phyloP scores from a whole-genome alignment of 768 basidiomycete genomes.

The Macrolepiota fuliginosa region DNA sequence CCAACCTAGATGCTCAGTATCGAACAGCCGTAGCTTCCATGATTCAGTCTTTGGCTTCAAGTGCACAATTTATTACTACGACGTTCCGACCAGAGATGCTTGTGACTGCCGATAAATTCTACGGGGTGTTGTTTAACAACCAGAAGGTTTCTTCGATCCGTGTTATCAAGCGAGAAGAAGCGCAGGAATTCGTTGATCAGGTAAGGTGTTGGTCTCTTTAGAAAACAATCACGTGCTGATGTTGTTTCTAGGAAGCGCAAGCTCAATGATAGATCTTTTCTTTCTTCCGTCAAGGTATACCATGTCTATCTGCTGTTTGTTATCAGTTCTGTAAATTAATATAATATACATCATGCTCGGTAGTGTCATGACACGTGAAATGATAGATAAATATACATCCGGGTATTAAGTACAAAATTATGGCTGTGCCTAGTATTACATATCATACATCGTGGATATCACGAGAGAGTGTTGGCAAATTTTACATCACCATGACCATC shows the following conservation, averaged over 20 bases:
- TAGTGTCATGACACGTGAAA: not conserved
- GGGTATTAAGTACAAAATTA: not conserved
- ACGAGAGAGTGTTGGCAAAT: no score
- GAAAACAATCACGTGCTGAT: not conserved
- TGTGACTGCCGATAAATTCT: slow-evolving; percentile 93
- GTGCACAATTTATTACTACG: slow-evolving; percentile 96
- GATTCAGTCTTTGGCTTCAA: slow-evolving; percentile 87
- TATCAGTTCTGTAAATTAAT: not conserved
- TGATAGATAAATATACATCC: no score
- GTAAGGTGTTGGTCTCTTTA: slow-evolving; percentile 29
- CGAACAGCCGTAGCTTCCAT: slow-evolving; percentile 96
- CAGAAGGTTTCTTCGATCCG: slow-evolving; percentile 92
- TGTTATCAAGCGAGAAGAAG: slow-evolving; percentile 85
- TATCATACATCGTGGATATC: not conserved
- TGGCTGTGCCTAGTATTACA: no score
- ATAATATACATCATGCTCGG: not conserved
- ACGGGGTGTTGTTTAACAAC: slow-evolving; percentile 94
- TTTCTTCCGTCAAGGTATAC: not conserved
- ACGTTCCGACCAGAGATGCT: slow-evolving; percentile 99
- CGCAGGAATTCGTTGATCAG: slow-evolving; percentile 93
- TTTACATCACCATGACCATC: not conserved
- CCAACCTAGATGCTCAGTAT: slow-evolving; percentile 96
- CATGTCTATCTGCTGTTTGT: not conserved
- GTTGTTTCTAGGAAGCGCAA: slow-evolving; percentile 26
- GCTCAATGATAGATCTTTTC: slow-evolving; percentile 22